A percentile compares a stretch with the other conserved stretches of the same genome.
Conservation (phyloP, 2,329 filamentous ascomycete genomes). For the Fusarium musae region DNA sequence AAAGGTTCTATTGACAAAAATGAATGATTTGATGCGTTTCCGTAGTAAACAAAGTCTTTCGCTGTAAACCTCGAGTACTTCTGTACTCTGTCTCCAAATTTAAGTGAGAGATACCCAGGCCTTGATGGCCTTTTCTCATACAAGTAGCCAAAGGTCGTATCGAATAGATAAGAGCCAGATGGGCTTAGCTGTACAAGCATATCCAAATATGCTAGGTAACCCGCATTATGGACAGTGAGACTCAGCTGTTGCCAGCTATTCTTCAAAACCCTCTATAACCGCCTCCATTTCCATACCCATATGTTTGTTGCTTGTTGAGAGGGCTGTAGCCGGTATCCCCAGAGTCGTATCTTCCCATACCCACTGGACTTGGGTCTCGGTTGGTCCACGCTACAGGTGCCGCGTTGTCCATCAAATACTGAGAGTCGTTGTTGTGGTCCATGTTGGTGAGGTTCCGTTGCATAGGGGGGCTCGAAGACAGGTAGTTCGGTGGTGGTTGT, state of each 20-base stretch:
- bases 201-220: constrained; percentile 10
- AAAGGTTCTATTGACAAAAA: constrained; percentile 47
- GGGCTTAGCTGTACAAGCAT: constrained; percentile 25
- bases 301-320: constrained; percentile 33
- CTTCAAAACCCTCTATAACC: constrained; percentile 43
- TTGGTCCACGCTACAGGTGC: constrained; percentile 53
- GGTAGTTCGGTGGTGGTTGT: constrained; percentile 32
- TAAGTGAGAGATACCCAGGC: constrained; percentile 15
- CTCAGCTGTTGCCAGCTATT: constrained; percentile 9
- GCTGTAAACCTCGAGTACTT: constrained; percentile 30
- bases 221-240: constrained; percentile 28
- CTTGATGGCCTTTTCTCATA: constrained; percentile 13
- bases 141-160: constrained; percentile 9
- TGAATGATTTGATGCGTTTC: constrained; percentile 44
- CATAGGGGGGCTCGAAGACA: constrained; percentile 43
- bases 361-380: constrained; percentile 29
- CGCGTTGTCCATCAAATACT: constrained; percentile 53
- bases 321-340: constrained; percentile 38
- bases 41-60: constrained; percentile 44
- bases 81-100: constrained; percentile 22
- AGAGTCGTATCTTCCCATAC: constrained; percentile 30
- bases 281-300: constrained; percentile 39
- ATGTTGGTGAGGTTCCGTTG: constrained; percentile 54
- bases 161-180: constrained; percentile 20
- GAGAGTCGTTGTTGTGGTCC: constrained; percentile 49